Evolutionary conservation across 495 filamentous ascomycete genomes (phyloP).

Genomic region (Penicillium desertorum): DNA sequence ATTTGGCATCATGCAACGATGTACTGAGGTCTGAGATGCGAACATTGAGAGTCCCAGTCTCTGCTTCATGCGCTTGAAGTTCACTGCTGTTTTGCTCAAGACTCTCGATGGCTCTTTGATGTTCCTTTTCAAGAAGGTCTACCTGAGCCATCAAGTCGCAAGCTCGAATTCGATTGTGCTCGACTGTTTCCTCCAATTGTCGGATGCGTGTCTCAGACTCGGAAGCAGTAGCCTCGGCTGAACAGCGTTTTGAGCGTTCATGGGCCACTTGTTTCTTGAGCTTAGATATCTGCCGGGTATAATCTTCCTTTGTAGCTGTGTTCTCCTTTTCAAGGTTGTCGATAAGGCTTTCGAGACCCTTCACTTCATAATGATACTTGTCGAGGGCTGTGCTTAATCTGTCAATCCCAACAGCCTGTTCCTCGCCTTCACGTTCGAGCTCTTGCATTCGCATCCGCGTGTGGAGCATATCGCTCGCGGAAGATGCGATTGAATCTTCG

Average conservation of each 20-base stretch:
- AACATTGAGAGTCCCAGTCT: slow-evolving; percentile 42
- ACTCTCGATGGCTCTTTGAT: slow-evolving; percentile 20
- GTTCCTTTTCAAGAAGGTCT: slow-evolving; percentile 37
- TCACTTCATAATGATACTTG: slow-evolving; percentile 63
- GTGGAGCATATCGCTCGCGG: slow-evolving; percentile 49
- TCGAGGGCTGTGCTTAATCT: slow-evolving; percentile 61
- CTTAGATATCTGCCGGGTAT: slow-evolving; percentile 38
- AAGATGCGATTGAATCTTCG: slow-evolving; percentile 58
- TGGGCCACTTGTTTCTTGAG: slow-evolving; percentile 40
- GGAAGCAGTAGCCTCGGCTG: slow-evolving; percentile 37
- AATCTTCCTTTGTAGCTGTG: slow-evolving; percentile 28
- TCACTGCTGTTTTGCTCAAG: slow-evolving; percentile 34
- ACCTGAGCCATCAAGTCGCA: slow-evolving; percentile 36
- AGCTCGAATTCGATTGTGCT: slow-evolving; percentile 38
- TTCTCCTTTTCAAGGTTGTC: slow-evolving; percentile 58
- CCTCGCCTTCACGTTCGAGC: slow-evolving; percentile 52
- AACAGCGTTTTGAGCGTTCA: slow-evolving; percentile 37
- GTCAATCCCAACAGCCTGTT: slow-evolving; percentile 58
- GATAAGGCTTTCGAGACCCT: slow-evolving; percentile 60
- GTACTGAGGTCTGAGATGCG: slow-evolving; percentile 42
- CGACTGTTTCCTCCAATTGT: slow-evolving; percentile 40
- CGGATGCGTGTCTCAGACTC: slow-evolving; percentile 38
- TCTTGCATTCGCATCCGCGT: slow-evolving; percentile 47
- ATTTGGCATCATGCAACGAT: slow-evolving; percentile 32
- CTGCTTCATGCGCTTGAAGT: slow-evolving; percentile 43